Percentiles rank a stretch among this genome's conserved stretches.
These are phyloP conservation scores for Calonectria naviculata DNA, from an alignment of 2,329 filamentous ascomycete genomes.

Conservation along the genomic window DNA sequence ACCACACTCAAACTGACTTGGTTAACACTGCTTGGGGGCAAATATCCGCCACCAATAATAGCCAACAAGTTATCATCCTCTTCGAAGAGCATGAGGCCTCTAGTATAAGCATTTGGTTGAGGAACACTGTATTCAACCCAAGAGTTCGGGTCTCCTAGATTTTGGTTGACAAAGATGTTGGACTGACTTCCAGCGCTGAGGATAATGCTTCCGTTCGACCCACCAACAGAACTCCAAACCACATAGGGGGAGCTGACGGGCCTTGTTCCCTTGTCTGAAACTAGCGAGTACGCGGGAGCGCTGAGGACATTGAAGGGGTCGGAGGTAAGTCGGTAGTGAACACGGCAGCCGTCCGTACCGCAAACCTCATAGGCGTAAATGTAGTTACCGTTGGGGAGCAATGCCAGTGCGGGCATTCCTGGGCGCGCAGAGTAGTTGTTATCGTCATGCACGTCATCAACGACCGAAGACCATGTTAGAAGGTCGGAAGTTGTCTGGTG, in stretches of 20 bases:
- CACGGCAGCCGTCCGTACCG: conserved; percentile 52
- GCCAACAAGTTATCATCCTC: conserved; percentile 47
- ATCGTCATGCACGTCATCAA: conserved; percentile 69
- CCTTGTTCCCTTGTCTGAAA: conserved; percentile 45
- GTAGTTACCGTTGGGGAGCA: conserved; percentile 62
- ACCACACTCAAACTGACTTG: conserved; percentile 52
- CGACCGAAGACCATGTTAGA: conserved; percentile 65
- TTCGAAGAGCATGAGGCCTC: conserved; percentile 48
- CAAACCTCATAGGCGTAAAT: conserved; percentile 75
- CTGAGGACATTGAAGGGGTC: conserved; percentile 49
- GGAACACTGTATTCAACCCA: conserved; percentile 50
- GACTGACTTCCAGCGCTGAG: conserved; percentile 51
- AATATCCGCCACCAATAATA: conserved; percentile 56
- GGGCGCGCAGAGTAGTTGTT: conserved; percentile 70
- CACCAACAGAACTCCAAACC: conserved; percentile 55
- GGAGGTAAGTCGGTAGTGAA: conserved; percentile 56
- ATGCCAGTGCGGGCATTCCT: conserved; percentile 73
- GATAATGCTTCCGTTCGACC: conserved; percentile 57
- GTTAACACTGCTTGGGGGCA: conserved; percentile 60
- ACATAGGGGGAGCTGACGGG: conserved; percentile 56
- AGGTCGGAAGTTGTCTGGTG: conserved; percentile 73
- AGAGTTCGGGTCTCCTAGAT: conserved; percentile 47
- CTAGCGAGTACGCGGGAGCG: conserved; percentile 44
- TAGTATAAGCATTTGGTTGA: conserved; percentile 50
- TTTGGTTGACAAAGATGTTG: conserved; percentile 55